phyloP scores from a whole-genome alignment of 108 stramenopile genomes.

The Cylindrotheca closterium region DNA sequence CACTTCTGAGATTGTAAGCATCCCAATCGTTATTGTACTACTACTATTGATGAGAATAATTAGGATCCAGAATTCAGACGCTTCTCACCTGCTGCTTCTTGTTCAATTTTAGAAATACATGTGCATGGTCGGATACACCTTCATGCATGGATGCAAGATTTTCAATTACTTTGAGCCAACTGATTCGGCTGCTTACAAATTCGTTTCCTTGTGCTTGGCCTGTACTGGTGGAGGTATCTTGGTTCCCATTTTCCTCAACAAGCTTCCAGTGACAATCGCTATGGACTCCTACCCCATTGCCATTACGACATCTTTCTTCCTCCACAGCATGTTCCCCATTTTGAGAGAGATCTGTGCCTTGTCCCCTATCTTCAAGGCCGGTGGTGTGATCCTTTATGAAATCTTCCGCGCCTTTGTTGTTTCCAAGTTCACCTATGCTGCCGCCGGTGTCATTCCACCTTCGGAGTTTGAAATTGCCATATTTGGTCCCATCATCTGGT shows the following conservation, averaged over 20 bases:
- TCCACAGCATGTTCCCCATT: conserved; percentile 77
- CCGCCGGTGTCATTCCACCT: conserved; percentile 65
- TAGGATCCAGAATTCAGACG: neutral
- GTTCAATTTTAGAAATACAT: conserved; percentile 38
- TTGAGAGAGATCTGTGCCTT: conserved; percentile 68
- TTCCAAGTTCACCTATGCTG: conserved; percentile 51
- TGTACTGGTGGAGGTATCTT: conserved; percentile 88
- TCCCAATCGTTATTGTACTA: conserved; percentile 13
- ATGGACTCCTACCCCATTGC: conserved; percentile 85
- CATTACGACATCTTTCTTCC: conserved; percentile 59
- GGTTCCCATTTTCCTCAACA: conserved; percentile 86
- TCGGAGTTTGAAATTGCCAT: conserved; percentile 71
- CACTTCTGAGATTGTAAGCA: conserved; percentile 66
- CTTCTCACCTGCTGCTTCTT: neutral
- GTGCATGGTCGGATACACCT: conserved; percentile 78
- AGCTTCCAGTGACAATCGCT: conserved; percentile 72
- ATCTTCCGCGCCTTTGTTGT: conserved; percentile 74
- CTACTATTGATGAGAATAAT: neutral
- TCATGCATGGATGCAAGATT: conserved; percentile 78
- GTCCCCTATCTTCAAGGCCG: conserved; percentile 49
- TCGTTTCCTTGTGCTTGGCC: conserved; percentile 68
- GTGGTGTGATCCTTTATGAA: conserved; percentile 69
- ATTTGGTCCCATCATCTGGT: conserved; percentile 89
- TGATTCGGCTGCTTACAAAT: conserved; percentile 61
- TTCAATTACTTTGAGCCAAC: conserved; percentile 41